Base-by-base conservation (phyloP, 1,139 yeast species). In the Sugiyamaella xylanicola region DNA sequence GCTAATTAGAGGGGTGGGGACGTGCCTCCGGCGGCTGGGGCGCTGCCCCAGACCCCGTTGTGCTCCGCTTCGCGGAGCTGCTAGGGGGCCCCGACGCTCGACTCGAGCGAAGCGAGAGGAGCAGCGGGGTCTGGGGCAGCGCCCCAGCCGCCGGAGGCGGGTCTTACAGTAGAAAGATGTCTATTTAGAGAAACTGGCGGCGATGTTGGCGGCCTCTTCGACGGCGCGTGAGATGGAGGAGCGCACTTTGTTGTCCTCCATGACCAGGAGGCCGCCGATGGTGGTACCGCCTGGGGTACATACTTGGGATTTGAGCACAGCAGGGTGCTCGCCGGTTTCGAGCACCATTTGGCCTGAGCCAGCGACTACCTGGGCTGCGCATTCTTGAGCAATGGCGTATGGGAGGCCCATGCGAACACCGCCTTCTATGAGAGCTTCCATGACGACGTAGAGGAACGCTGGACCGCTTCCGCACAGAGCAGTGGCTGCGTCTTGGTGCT, bases 281-380 rank as follows among this genome's bases (percentile, higher is more conserved):
- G 99, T 93, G 54, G 97, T 92, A 39, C 99, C 99, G 35, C 95
- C 99, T 16, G 99, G 99, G 0, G 99, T 93, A 69, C 97, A 91
- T 4, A 93, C 95, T 67, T 86, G 87, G 70, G 88, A 85, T 69
- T 89, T 87, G 70, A 93, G 79, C 17, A 82, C 90, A 9, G 95
- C 95, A n/a, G 99, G 99, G 68, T 92, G 97, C 44, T 81, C 83
- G 2, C 91, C 92, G n/a, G 90, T 82, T 51, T 71, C 70, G 59
- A 81, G 73, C 1, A 86, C 95, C 97, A 93, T 89, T 72, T 84
- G 85, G 22, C 95, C 95, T n/a, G 98, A 89, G 19, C 99, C 99
- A 69, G 88, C 93, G 83, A 93, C 79, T 27, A 92, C 97, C 72
- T 91, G 95, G 35, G 96, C 89, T n/a, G 98, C 98, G 64, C 96